Evolutionary conservation across 2,329 filamentous ascomycete genomes (phyloP).

Genomic region (Hymenoscyphus fraxineus): DNA sequence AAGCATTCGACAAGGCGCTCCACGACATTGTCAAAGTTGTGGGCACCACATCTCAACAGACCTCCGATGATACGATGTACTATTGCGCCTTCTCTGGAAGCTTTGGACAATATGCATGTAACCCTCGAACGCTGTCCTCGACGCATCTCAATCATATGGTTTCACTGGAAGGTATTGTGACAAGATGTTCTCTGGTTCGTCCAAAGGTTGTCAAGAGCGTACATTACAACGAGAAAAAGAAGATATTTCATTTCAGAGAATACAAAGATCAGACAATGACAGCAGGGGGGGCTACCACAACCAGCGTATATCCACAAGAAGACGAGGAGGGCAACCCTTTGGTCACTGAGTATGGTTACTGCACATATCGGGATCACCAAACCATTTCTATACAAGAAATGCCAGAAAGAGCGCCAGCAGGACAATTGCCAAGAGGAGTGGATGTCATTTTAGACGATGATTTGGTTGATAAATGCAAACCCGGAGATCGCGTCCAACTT

Average conservation of each 20-base stretch:
- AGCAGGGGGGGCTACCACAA: slow-evolving; percentile 75
- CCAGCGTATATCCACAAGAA: slow-evolving; percentile 90
- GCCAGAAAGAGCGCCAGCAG: slow-evolving; percentile 92
- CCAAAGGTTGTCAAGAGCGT: slow-evolving; percentile 98
- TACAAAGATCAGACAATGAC: slow-evolving; percentile 98
- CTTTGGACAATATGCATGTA: slow-evolving; percentile 92
- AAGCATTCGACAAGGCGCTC: slow-evolving; percentile 86
- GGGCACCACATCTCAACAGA: slow-evolving; percentile 71
- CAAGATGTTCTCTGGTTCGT: slow-evolving; percentile 88
- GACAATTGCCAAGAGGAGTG: slow-evolving; percentile 89
- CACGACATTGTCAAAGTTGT: slow-evolving; percentile 83
- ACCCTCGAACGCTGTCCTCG: slow-evolving; percentile 86
- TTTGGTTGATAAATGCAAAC: slow-evolving; percentile 89
- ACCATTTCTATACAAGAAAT: slow-evolving; percentile 99
- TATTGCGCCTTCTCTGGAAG: slow-evolving; percentile 97
- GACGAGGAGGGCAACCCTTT: slow-evolving; percentile 91
- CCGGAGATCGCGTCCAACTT: slow-evolving; percentile 90
- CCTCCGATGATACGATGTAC: slow-evolving; percentile 75
- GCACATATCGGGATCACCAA: slow-evolving; percentile 93
- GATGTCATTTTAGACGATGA: slow-evolving; percentile 97
- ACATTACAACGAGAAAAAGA: slow-evolving; percentile 85
- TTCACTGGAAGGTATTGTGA: slow-evolving; percentile 95
- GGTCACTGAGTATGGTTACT: slow-evolving; percentile 93
- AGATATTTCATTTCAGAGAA: slow-evolving; percentile 82
- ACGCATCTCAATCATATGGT: slow-evolving; percentile 94